Base-by-base conservation (phyloP, 2,329 filamentous ascomycete species). In the Cladosporium velox region DNA sequence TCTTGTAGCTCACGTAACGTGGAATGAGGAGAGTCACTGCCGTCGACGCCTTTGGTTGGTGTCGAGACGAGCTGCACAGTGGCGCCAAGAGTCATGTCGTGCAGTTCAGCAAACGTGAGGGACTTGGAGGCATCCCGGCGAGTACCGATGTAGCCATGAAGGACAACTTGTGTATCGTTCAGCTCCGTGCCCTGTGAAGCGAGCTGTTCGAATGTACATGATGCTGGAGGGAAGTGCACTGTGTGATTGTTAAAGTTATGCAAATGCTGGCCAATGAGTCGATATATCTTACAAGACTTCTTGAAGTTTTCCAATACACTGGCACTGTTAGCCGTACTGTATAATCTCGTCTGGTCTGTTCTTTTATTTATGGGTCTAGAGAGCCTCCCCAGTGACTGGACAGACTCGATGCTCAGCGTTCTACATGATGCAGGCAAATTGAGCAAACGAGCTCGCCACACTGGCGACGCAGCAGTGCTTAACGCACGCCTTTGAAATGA, bases 111-210 rank as follows among this genome's bases (percentile, higher is more conserved):
- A 74, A 97, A 97, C 1, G 86, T 86, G 24, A 96, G 80, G 47
- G 85, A 87, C 64, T 88, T 88, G 32, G 87, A 88, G 26, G 93
- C 81, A 71, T 91, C 87, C 68, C 87, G 85, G 34, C 88, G 84
- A 67, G 87, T 87, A 30, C 88, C 87, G 0, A 97, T 78, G 71
- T 93, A 95, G 24, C 93, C 93, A 76, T 88, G 84, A 0, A 91
- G 76, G 0, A 82, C 81, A 35, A 90, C 82, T 24, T 79, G 73
- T 8, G 81, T 55, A 44, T 76, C 77, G 21, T 76, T 59, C 24
- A 69, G 67, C 32, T 63, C 34, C 12, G 61, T 57, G 15, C 73
- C 69, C 65, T 76, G 67, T 55, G 70, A 64, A 21, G 70, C 71
- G 30, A 78, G 70, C 30, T 72, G 51, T 21, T 72, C 64, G 51